Percentiles rank a stretch among this genome's conserved stretches.
Conservation (phyloP, 768 basidiomycete species). For the Podaxis sp. region DNA sequence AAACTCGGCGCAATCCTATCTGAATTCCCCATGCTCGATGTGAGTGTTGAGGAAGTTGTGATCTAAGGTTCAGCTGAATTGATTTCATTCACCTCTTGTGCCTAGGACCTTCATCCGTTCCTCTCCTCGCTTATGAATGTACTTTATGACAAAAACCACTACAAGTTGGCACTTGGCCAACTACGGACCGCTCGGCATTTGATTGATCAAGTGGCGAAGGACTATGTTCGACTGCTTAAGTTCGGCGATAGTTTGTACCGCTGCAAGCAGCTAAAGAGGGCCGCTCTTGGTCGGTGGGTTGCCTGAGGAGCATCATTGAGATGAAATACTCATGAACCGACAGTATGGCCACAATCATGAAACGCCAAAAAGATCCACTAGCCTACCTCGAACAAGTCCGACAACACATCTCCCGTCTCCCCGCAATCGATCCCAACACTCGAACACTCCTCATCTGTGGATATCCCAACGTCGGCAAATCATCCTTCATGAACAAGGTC, state of each 20-base stretch:
- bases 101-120: slow-evolving; percentile 91
- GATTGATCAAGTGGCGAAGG: slow-evolving; percentile 96
- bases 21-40: slow-evolving; percentile 98
- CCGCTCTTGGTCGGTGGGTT: slow-evolving; percentile 91
- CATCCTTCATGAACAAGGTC: slow-evolving; percentile 99
- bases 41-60: slow-evolving; percentile 38
- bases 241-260: slow-evolving; percentile 98
- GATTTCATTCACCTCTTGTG: slow-evolving; percentile 16
- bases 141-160: slow-evolving; percentile 99
- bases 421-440: slow-evolving; percentile 97
- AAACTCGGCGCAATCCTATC: slow-evolving; percentile 90
- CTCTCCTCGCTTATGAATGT: slow-evolving; percentile 95
- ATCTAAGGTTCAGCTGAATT: slow-evolving; percentile 21
- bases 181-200: slow-evolving; percentile 94
- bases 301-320: not conserved
- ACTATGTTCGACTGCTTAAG: slow-evolving; percentile 94
- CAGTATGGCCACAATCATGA: slow-evolving; percentile 99
- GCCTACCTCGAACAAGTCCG: slow-evolving; percentile 99
- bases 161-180: slow-evolving; percentile 97
- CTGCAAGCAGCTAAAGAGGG: slow-evolving; percentile 97
- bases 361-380: slow-evolving; percentile 95
- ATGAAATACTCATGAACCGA: slow-evolving; percentile 9
- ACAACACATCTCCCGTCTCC: slow-evolving; percentile 98
- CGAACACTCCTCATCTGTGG: slow-evolving; percentile 97
- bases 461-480: slow-evolving; percentile 99